phyloP scores from a whole-genome alignment of 192 early-diverging fungal species.

The Phlyctochytrium bullatum region DNA sequence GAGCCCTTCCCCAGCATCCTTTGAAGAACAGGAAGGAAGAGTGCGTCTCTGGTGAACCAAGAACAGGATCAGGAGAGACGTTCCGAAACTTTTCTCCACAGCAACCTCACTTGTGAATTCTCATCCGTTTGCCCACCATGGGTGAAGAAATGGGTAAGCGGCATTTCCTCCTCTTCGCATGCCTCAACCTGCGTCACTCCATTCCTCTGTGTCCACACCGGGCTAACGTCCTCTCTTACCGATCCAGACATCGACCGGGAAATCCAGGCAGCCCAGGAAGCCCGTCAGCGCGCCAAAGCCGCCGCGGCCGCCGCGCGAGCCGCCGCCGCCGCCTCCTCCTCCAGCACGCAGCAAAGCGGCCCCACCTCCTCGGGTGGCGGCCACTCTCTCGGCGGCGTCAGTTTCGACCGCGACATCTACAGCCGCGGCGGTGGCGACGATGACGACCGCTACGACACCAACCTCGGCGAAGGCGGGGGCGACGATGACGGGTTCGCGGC shows the following conservation, averaged over 20 bases:
- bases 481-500: constrained; percentile 43
- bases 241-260: constrained; percentile 55
- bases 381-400: neutral
- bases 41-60: too few species aligned
- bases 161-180: too few species aligned
- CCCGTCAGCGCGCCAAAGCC: constrained; percentile 26
- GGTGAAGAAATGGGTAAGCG: too few species aligned
- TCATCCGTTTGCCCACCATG: too few species aligned
- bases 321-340: constrained; percentile 14
- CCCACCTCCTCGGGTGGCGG: neutral
- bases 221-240: too few species aligned
- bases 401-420: constrained; percentile 63
- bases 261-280: constrained; percentile 49
- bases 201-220: too few species aligned
- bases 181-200: too few species aligned
- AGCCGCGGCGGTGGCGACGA: constrained; percentile 52
- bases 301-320: neutral
- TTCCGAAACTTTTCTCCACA: too few species aligned
- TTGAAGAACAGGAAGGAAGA: too few species aligned
- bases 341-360: constrained; percentile 29
- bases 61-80: too few species aligned
- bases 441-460: constrained; percentile 68
- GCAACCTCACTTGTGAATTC: too few species aligned
- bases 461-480: constrained; percentile 53
- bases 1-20: too few species aligned